phyloP scores from a whole-genome alignment of 1,284 basidiomycete genomes.

The Fomitiporia mediterranea region DNA sequence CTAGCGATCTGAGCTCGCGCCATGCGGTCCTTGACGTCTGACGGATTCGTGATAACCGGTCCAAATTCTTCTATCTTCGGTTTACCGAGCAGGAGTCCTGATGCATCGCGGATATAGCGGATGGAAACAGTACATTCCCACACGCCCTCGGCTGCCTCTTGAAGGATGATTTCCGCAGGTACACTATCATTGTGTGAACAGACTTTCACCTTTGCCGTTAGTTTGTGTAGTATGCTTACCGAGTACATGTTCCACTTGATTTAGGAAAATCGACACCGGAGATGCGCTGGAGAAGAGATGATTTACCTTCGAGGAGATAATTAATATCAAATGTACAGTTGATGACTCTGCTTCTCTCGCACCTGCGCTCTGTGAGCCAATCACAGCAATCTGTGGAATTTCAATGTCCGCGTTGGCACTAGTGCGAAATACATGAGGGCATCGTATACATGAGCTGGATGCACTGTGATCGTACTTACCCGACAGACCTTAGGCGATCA shows the following conservation, averaged over 20 bases:
- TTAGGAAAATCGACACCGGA: slow-evolving; percentile 66
- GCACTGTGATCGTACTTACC: slow-evolving; percentile 32
- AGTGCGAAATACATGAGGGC: too few relatives aligned
- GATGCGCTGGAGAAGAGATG: slow-evolving; percentile 69
- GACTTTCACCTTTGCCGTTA: not conserved
- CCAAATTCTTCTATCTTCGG: slow-evolving; percentile 56
- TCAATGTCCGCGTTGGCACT: slow-evolving; percentile 65
- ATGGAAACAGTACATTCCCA: slow-evolving; percentile 60
- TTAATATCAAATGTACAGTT: not conserved
- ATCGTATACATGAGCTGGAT: too few relatives aligned
- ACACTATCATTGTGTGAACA: slow-evolving; percentile 40
- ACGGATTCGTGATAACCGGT: slow-evolving; percentile 43
- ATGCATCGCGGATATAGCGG: not conserved
- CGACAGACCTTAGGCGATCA: slow-evolving; percentile 51
- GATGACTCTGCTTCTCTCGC: not conserved
- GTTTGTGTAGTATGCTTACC: slow-evolving; percentile 35
- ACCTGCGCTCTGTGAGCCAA: slow-evolving; percentile 56
- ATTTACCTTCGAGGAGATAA: slow-evolving; percentile 46
- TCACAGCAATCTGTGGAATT: slow-evolving; percentile 65
- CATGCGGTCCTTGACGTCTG: slow-evolving; percentile 59
- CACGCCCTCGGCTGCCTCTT: slow-evolving; percentile 32
- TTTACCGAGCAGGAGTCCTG: slow-evolving; percentile 42
- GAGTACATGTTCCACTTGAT: slow-evolving; percentile 61
- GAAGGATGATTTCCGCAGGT: slow-evolving; percentile 63
- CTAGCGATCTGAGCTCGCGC: slow-evolving; percentile 68